A percentile compares a stretch with the other conserved stretches of the same genome.
Evolutionary conservation across 139 green algal genomes (phyloP).

Genomic region (Closterium sp.): DNA sequence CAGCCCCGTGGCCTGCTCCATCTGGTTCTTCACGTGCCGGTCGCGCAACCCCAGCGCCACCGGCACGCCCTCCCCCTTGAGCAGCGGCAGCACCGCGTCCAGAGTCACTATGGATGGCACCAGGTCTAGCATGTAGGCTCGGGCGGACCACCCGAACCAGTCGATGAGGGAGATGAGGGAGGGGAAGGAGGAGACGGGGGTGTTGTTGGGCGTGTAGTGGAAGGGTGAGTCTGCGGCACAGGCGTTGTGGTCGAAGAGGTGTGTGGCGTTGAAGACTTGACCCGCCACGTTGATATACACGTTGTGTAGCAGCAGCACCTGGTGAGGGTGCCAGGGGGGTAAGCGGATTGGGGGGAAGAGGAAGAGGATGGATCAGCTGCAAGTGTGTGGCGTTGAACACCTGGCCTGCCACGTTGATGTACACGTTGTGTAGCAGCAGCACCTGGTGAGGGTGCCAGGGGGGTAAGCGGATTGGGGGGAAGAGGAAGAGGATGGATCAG

Average conservation of each 20-base stretch:
- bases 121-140: not conserved
- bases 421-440: slow-evolving; percentile 8
- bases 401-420: not conserved
- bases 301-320: slow-evolving; percentile 11
- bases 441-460: not conserved
- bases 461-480: not conserved
- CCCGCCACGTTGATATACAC: slow-evolving; percentile 2
- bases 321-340: not conserved
- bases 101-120: not conserved
- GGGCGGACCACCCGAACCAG: not conserved
- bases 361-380: not conserved
- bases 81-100: not conserved
- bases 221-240: not conserved
- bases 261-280: not conserved
- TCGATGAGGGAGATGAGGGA: not conserved
- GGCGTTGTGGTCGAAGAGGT: slow-evolving; percentile 1
- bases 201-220: not conserved
- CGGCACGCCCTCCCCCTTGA: slow-evolving; percentile 4
- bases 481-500: not conserved
- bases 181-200: not conserved
- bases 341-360: not conserved
- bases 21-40: slow-evolving; percentile 16
- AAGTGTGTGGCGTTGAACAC: not conserved
- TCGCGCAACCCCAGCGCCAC: slow-evolving; percentile 15
- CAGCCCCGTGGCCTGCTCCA: slow-evolving; percentile 20